Conservation (phyloP, 2,329 filamentous ascomycete genomes). For the Aspergillus sclerotialis region DNA sequence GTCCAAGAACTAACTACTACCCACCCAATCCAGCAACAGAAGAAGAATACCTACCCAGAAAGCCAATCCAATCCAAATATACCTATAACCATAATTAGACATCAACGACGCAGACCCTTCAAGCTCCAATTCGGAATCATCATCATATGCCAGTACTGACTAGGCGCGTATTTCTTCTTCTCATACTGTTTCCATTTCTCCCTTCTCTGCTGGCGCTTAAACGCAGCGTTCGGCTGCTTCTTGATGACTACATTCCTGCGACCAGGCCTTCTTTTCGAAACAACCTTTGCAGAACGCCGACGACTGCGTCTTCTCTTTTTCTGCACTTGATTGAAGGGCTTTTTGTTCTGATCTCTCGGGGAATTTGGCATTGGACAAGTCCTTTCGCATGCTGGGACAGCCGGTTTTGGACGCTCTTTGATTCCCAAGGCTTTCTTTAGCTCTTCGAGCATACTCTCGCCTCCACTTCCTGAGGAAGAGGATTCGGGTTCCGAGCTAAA, state of each 20-base stretch:
- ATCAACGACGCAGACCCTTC: background rate
- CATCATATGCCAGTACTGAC: conserved; percentile 15
- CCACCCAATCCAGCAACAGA: too few relatives aligned
- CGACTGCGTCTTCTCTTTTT: background rate
- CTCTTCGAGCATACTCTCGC: too few relatives aligned
- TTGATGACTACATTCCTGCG: background rate
- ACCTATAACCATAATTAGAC: too few relatives aligned
- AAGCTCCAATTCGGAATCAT: conserved; percentile 11
- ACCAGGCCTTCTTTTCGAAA: background rate
- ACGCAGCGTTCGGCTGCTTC: conserved; percentile 24
- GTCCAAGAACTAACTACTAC: too few relatives aligned
- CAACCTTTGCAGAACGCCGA: background rate
- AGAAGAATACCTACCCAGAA: too few relatives aligned
- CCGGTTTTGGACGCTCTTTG: background rate
- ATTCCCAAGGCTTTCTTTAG: background rate
- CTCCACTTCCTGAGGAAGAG: too few relatives aligned
- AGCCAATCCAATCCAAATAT: too few relatives aligned
- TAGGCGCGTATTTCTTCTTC: conserved; percentile 5
- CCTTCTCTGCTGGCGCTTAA: conserved; percentile 27
- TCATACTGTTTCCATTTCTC: conserved; percentile 28
- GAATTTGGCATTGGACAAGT: background rate
- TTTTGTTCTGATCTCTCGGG: conserved; percentile 1
- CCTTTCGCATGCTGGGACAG: background rate
- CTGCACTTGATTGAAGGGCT: background rate
- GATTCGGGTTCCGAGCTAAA: too few relatives aligned